Conservation (phyloP, 768 basidiomycete genomes). For the Lanmaoa pseudosensibilis region DNA sequence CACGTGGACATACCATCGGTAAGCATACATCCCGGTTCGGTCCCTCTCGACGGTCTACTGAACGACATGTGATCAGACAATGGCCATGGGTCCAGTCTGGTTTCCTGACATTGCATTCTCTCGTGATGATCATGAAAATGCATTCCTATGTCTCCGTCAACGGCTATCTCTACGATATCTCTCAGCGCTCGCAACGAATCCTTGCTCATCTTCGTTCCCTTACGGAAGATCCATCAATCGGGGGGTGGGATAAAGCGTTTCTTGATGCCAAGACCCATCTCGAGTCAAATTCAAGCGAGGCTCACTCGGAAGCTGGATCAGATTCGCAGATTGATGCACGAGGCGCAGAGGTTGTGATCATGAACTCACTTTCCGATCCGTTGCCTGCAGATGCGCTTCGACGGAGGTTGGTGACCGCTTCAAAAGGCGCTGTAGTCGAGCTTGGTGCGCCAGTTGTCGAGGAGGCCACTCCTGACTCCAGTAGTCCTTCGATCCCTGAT, state of each 20-base stretch:
- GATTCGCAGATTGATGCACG: conserved; percentile 42
- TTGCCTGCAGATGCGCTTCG: conserved; percentile 53
- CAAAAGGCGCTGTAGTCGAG: conserved; percentile 2
- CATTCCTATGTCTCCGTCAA: conserved; percentile 93
- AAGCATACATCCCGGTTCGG: conserved; percentile 14
- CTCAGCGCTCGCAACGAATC: conserved; percentile 45
- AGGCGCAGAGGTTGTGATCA: conserved; percentile 45
- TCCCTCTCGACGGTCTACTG: background rate
- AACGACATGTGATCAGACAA: conserved; percentile 46
- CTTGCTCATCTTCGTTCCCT: conserved; percentile 47
- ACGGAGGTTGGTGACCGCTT: conserved; percentile 51
- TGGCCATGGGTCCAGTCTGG: conserved; percentile 99
- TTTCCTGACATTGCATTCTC: conserved; percentile 81
- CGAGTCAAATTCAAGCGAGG: conserved; percentile 26
- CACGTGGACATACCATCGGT: conserved; percentile 90
- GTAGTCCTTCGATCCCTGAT: conserved; percentile 2
- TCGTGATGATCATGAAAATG: conserved; percentile 94
- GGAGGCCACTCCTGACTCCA: conserved; percentile 2
- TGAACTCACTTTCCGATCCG: conserved; percentile 51
- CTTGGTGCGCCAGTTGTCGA: conserved; percentile 1
- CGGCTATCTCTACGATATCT: conserved; percentile 68
- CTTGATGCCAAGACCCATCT: conserved; percentile 45
- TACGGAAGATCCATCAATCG: conserved; percentile 43
- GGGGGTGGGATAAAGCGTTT: conserved; percentile 69
- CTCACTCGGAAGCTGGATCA: conserved; percentile 12